Conservation (phyloP, 2,329 filamentous ascomycete species). For the Alternaria longipes region DNA sequence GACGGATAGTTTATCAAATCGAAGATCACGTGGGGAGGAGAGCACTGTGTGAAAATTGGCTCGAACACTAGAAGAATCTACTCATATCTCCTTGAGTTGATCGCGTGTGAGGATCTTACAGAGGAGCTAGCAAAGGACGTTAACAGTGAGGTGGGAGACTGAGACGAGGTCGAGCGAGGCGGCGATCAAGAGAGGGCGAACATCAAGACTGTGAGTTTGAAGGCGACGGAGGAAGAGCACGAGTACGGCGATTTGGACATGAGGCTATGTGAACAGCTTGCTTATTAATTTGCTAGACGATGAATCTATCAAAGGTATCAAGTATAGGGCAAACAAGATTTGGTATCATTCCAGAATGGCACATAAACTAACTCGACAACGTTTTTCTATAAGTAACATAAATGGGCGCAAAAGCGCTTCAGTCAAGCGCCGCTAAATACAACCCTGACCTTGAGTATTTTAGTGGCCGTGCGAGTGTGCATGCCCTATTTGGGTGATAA, state of each 20-base stretch:
- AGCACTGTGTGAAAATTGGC: background rate
- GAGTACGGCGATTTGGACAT: background rate
- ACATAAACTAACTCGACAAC: background rate
- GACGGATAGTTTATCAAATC: background rate
- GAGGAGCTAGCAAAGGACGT: background rate
- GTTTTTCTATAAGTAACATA: background rate
- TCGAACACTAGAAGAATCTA: background rate
- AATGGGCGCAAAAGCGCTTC: background rate
- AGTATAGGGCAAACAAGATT: background rate
- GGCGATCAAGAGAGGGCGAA: background rate
- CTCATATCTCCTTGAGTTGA: background rate
- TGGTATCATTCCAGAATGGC: slow-evolving; percentile 21
- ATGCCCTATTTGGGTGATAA: slow-evolving; percentile 81
- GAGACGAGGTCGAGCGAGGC: background rate
- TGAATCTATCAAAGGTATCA: background rate
- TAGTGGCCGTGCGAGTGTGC: slow-evolving; percentile 60
- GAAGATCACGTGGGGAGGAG: background rate
- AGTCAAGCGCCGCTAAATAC: slow-evolving; percentile 24
- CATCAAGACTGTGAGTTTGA: background rate
- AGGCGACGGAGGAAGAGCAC: background rate
- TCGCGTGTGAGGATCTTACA: background rate
- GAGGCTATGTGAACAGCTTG: background rate
- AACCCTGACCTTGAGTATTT: background rate
- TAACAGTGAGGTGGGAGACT: background rate
- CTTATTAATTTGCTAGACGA: no score